Evolutionary conservation across 140 eudicot genomes (phyloP), one percentile per base, ranked within the genome.

Genomic region (Ambrosia hybrid): DNA sequence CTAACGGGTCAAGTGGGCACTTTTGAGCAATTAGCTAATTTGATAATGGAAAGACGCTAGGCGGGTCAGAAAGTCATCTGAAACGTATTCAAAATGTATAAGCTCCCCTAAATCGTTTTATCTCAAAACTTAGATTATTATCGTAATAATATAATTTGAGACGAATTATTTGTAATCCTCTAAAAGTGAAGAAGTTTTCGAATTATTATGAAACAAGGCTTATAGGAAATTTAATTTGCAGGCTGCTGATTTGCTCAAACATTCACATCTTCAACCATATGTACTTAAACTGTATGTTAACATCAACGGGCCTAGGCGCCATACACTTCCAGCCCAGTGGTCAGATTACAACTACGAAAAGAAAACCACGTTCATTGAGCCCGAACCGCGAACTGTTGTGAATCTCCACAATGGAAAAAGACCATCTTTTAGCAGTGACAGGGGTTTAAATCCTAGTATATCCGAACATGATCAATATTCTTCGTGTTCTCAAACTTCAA

Each of bases 181-280:
- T 21, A 21, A 21, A 21, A 21, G 26, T 21, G 26, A 21, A 21
- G 26, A 21, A 21, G 26, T 21, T 21, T 21, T 21, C 26, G 26
- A 21, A 21, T 21, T 69, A 11, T 26, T 39, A 57, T 48, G 30
- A 55, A 55, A 72, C 21, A 11, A 2, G 12, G 34, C 48, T 70
- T 69, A 45, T 48, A 51, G 26, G 66, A 67, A 45, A 45, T 30
- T 33, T 56, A 57, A 67, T 60, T 67, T 55, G 13, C 89, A 95
- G 99, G 99, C 99, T 78, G 92, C 92, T 33, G 97, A 91, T 57
- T 84, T 95, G 78, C 99, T 95, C 26, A 88, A 84, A 76, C 95
- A 91, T 52, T 83, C 92, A 12, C 91, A 81, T 80, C 96, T 95
- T 55, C 99, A 87, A 77, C 91, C 88, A 5, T 76, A 91, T 62